Conservation (phyloP, 805 yeast genomes). For the Wickerhamiella spandovensis region DNA sequence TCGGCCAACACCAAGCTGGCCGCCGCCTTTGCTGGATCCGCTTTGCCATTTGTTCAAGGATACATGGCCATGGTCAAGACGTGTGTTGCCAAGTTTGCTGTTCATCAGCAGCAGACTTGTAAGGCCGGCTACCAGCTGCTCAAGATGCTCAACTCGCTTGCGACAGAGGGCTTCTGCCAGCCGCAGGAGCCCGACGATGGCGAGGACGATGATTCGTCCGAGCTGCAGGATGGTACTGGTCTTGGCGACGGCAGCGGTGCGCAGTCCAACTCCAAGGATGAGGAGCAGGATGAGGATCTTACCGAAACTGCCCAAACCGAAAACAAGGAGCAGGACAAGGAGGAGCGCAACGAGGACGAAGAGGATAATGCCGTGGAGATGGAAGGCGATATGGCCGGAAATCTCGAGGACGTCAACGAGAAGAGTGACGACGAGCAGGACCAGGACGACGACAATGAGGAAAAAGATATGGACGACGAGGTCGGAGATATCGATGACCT, state of each 20-base stretch:
- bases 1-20: constrained; percentile 24
- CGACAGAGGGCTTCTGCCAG: constrained; percentile 80
- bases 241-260: constrained; percentile 91
- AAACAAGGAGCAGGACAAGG: constrained; percentile 42
- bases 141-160: constrained; percentile 41
- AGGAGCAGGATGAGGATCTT: constrained; percentile 83
- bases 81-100: constrained; percentile 33
- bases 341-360: constrained; percentile 35
- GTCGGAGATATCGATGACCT: constrained; percentile 77
- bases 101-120: constrained; percentile 40
- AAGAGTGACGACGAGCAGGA: constrained; percentile 37
- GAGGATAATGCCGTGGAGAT: constrained; percentile 85
- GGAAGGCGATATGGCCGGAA: constrained; percentile 96
- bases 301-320: constrained; percentile 58
- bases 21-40: constrained; percentile 27
- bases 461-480: constrained; percentile 57
- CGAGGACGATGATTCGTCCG: constrained; percentile 35
- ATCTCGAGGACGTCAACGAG: constrained; percentile 60
- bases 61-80: constrained; percentile 38
- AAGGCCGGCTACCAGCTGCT: constrained; percentile 51
- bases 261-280: constrained; percentile 52
- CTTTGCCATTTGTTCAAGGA: constrained; percentile 49
- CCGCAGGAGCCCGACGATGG: constrained; percentile 68
- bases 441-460: constrained; percentile 47
- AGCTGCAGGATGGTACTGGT: constrained; percentile 77